Evolutionary conservation across 2,329 filamentous ascomycete genomes (phyloP), one percentile per base, ranked within the genome.

Genomic region (Fusarium decemcellulare): DNA sequence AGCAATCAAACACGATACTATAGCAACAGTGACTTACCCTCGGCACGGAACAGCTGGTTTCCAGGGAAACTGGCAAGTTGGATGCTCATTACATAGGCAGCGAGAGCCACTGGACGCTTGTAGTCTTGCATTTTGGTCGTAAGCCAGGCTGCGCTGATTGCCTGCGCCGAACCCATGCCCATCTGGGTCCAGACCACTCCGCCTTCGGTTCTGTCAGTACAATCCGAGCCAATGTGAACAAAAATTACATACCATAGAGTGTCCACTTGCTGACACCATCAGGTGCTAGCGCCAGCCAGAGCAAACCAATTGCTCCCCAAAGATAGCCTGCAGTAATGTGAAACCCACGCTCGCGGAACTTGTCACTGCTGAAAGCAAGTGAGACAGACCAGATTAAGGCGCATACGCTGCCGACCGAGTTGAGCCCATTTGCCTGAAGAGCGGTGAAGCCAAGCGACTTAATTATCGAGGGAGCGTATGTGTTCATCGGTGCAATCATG

Each of bases 161-260:
- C 76, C 29, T 77, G 76, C 0, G 65, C 76, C 10, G 60, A 76
- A 9, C 75, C 76, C 75, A 77, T 77, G 6, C 76, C 74, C 76
- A 77, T 77, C 9, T 77, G 76, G 0, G 74, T 77, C 75, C 75
- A 77, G 0, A 77, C 72, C 0, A 77, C 74, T 4, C 75, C 75
- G 0, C 75, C 74, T 74, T 15, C 57, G 72, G 72, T 8, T 0
- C 7, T 14, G 7, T 48, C 11, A 48, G 6, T 15, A 14, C 2
- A 6, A 23, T 5, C 23, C 5, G 23, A 23, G 23, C 3, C 4
- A 23, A 23, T 23, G 23, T 23, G 23, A 23, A 23, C 5, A 5
- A 23, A 5, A 23, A 23, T 5, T 1, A 23, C 30, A 6, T 50
- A 36, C 46, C 76, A 5, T 76, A 77, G 5, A 77, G 55, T 8